Evolutionary conservation across 805 yeast genomes (phyloP).

Genomic region (Ogataea angusta): DNA sequence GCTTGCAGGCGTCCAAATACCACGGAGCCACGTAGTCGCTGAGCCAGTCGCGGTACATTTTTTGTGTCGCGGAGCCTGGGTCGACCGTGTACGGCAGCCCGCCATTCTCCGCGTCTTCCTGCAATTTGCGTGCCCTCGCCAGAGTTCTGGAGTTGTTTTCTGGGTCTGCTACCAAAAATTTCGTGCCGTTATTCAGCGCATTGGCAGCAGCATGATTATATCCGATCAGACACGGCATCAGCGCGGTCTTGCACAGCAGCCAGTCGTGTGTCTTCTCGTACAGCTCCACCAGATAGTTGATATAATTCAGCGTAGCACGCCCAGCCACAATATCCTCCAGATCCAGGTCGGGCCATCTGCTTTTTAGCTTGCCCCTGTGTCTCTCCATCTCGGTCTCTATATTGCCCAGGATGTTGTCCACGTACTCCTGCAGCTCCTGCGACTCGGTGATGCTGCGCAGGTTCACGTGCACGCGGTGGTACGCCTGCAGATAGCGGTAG

Average conservation of each 20-base stretch:
- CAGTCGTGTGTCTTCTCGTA: conserved; percentile 54
- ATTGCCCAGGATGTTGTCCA: conserved; percentile 47
- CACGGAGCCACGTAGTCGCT: conserved; percentile 57
- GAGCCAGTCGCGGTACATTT: conserved; percentile 51
- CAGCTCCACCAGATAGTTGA: conserved; percentile 54
- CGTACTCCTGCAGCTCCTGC: conserved; percentile 46
- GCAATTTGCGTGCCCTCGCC: conserved; percentile 1
- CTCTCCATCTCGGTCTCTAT: conserved; percentile 53
- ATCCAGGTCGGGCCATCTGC: conserved; percentile 41
- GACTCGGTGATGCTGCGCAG: conserved; percentile 63
- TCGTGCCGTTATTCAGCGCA: conserved; percentile 3
- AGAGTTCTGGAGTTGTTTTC: conserved; percentile 20
- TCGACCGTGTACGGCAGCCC: not conserved
- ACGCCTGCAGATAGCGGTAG: conserved; percentile 64
- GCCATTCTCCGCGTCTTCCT: not conserved
- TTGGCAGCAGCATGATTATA: conserved; percentile 50
- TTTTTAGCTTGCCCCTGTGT: conserved; percentile 50
- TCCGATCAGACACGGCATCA: conserved; percentile 76
- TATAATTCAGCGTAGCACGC: conserved; percentile 56
- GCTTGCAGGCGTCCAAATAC: conserved; percentile 49
- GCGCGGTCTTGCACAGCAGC: conserved; percentile 62
- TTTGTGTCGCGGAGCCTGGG: not conserved
- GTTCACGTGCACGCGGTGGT: conserved; percentile 61
- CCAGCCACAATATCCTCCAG: conserved; percentile 47
- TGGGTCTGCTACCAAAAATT: conserved; percentile 14